Conservation (phyloP, 345 rosid genomes). For the Combretum micranthum region DNA sequence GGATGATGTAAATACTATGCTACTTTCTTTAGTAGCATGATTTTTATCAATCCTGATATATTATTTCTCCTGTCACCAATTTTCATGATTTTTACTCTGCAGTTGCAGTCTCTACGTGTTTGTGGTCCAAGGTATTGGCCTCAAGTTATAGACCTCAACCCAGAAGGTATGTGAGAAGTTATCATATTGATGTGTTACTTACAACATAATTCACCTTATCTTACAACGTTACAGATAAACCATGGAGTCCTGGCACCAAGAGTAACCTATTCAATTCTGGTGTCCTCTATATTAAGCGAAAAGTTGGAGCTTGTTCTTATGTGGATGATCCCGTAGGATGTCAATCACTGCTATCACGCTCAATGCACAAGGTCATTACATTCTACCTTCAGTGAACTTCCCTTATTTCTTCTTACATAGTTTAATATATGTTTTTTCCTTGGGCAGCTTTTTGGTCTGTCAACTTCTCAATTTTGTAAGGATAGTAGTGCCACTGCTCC, state of each 20-base stretch:
- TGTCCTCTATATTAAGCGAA: conserved; percentile 79
- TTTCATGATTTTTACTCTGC: conserved; percentile 25
- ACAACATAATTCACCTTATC: neutral
- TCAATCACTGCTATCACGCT: conserved; percentile 85
- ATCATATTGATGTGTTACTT: conserved; percentile 4
- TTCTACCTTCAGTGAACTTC: neutral
- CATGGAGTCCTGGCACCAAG: conserved; percentile 66
- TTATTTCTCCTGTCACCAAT: too few relatives aligned
- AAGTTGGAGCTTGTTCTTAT: conserved; percentile 95
- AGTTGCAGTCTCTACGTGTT: conserved; percentile 70
- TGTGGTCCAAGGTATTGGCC: conserved; percentile 99
- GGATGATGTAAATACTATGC: too few relatives aligned
- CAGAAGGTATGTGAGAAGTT: conserved; percentile 53
- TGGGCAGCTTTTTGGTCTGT: conserved; percentile 74
- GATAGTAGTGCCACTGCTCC: conserved; percentile 32
- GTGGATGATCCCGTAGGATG: conserved; percentile 93
- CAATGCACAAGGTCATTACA: conserved; percentile 84
- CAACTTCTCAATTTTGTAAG: conserved; percentile 34
- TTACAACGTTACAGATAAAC: conserved; percentile 47
- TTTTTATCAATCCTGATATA: too few relatives aligned
- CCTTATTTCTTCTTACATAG: neutral
- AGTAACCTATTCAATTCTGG: conserved; percentile 80
- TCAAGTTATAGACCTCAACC: conserved; percentile 74
- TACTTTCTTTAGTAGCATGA: too few relatives aligned
- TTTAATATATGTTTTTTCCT: conserved; percentile 1